These are phyloP conservation scores for Lepiota subincarnata DNA, from an alignment of 768 basidiomycete species.

Conservation along the genomic window DNA sequence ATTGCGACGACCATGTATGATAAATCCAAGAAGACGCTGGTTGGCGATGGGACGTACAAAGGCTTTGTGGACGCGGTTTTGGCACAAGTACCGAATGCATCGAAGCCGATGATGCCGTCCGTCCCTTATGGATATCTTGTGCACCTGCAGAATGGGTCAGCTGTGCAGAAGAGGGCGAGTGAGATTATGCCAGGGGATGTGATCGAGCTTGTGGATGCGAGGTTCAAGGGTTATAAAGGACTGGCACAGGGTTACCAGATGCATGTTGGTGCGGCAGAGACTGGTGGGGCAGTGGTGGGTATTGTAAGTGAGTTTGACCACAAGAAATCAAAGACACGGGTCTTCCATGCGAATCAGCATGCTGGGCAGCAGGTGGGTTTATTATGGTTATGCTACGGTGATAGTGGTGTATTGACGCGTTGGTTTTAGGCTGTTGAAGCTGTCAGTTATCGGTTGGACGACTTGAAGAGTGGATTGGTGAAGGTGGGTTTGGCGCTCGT, in stretches of 20 bases:
- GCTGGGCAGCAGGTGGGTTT: constrained; percentile 72
- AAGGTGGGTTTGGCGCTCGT: constrained; percentile 46
- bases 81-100: constrained; percentile 60
- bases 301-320: constrained; percentile 78
- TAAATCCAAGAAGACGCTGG: constrained; percentile 69
- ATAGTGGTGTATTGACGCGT: not conserved
- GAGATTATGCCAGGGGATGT: constrained; percentile 89
- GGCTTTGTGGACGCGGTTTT: constrained; percentile 75
- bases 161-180: constrained; percentile 68
- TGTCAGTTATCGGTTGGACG: constrained; percentile 85
- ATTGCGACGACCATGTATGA: constrained; percentile 64
- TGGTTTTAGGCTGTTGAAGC: constrained; percentile 53
- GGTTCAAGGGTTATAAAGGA: constrained; percentile 75
- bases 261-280: constrained; percentile 35
- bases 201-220: constrained; percentile 69
- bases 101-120: constrained; percentile 25
- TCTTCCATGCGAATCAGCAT: constrained; percentile 85
- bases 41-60: constrained; percentile 81
- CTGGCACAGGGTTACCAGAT: constrained; percentile 71
- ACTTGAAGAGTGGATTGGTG: constrained; percentile 79
- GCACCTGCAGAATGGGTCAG: constrained; percentile 62
- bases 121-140: constrained; percentile 66
- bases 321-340: constrained; percentile 83
- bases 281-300: constrained; percentile 57
- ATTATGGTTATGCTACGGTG: constrained; percentile 3